Evolutionary conservation across 73 alveolate genomes (phyloP).

Genomic region (Tetrahymena borealis): DNA sequence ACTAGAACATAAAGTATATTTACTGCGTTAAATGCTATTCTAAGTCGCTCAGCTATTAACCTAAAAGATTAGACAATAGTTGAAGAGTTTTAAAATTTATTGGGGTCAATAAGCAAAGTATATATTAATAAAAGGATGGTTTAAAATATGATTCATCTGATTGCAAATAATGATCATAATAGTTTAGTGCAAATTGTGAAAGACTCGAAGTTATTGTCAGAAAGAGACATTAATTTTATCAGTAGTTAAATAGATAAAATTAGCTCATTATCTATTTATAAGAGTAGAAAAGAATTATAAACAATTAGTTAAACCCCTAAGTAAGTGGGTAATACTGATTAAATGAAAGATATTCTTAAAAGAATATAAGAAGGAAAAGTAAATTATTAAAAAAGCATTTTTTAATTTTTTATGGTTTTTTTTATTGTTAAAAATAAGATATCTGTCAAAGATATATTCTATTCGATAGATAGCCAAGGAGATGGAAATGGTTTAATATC

Average conservation of each 20-base stretch:
- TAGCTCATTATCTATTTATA: neutral
- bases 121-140: too few species aligned
- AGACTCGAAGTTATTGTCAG: too few species aligned
- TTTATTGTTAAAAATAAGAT: neutral
- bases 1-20: too few species aligned
- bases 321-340: neutral
- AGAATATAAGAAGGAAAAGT: neutral
- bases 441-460: neutral
- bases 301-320: neutral
- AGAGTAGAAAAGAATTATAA: neutral
- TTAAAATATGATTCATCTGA: too few species aligned
- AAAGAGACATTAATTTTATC: neutral
- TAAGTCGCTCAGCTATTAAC: too few species aligned
- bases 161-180: too few species aligned
- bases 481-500: neutral
- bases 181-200: too few species aligned
- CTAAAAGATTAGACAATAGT: too few species aligned
- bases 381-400: neutral
- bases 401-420: too few species aligned
- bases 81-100: too few species aligned
- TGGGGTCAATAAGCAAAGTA: too few species aligned
- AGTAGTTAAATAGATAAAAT: neutral
- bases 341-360: neutral
- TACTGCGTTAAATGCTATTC: too few species aligned
- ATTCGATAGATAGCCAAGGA: neutral